A percentile compares a stretch with the other conserved stretches of the same genome.
phyloP scores from a whole-genome alignment of 2,329 filamentous ascomycete genomes.

The Phaeosphaeria sp. region DNA sequence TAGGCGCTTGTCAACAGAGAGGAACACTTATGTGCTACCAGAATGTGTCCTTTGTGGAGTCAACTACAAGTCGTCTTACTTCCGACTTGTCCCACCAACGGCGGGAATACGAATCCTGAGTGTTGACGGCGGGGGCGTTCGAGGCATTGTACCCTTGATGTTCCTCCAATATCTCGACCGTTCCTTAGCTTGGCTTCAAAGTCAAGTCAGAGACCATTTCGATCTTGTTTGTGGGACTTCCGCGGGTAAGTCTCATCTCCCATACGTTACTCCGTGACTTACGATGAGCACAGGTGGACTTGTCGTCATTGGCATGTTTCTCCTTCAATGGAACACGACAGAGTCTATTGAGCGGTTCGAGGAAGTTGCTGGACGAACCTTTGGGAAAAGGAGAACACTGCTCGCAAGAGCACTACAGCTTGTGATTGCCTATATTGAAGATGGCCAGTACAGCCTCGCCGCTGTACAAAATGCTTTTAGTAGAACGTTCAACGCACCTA shows the following conservation, averaged over 20 bases:
- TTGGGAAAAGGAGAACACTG: too few relatives aligned
- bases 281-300: conserved; percentile 25
- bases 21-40: conserved; percentile 26
- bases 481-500: neutral
- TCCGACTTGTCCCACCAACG: conserved; percentile 40
- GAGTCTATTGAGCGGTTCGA: neutral
- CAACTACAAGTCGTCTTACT: conserved; percentile 11
- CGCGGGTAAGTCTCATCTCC: conserved; percentile 34
- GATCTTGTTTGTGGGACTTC: conserved; percentile 38
- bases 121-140: conserved; percentile 46
- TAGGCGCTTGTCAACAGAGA: conserved; percentile 20
- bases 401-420: too few relatives aligned
- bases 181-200: conserved; percentile 12
- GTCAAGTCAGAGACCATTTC: conserved; percentile 28
- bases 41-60: conserved; percentile 37
- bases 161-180: conserved; percentile 24
- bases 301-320: conserved; percentile 7
- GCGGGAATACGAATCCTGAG: conserved; percentile 42
- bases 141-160: conserved; percentile 31
- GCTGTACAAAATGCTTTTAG: neutral
- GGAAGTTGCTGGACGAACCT: too few relatives aligned
- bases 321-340: neutral
- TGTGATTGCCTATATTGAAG: too few relatives aligned
- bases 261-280: neutral
- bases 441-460: neutral